Base-by-base conservation (phyloP, 306 rosid species). In the Dalbergia cultrata region DNA sequence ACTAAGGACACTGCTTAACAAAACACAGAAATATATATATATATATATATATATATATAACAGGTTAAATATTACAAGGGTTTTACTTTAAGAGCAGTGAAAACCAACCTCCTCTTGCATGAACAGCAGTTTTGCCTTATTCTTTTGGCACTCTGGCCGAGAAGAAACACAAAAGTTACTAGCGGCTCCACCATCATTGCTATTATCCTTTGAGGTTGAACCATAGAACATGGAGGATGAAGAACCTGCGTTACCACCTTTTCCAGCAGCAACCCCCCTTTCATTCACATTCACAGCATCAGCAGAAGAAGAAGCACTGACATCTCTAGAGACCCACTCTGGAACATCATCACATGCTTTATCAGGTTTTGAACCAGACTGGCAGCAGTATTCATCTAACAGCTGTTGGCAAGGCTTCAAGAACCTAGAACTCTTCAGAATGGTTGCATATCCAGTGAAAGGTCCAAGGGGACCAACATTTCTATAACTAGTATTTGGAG, bases 81-180 rank as follows among this genome's bases (percentile, higher is more conserved):
- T 61, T 14, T 19, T 62, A 82, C 26, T 26, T 7, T 19, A 54
- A 35, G 21, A 72, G 63, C 17, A 62, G 70, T 9, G 31, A 63
- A 37, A 80, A 88, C 97, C 59, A 81, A 95, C 99, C 99, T 95
- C 99, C 14, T 95, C 97, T 43, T 89, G 93, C 93, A 95, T 93
- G 84, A 56, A 87, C 59, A 91, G 88, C 12, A 95, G 90, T 76
- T 93, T 90, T 1, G 97, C 97, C 83, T 88, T 92, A 64, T 85
- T 95, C 67, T 91, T 90, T 58, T 90, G 97, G 78, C 83, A 89
- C 70, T 90, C 93, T 1, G 94, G 94, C 64, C 87, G 80, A 79
- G 87, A 82, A 54, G 92, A 80, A 72, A 80, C 87, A 26, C 84
- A 76, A 73, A 86, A 83, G 56, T 76, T 77, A 87, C 90, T 83